These are phyloP conservation scores for Diplodia mutila DNA, from an alignment of 2,329 filamentous ascomycete species.

Conservation along the genomic window DNA sequence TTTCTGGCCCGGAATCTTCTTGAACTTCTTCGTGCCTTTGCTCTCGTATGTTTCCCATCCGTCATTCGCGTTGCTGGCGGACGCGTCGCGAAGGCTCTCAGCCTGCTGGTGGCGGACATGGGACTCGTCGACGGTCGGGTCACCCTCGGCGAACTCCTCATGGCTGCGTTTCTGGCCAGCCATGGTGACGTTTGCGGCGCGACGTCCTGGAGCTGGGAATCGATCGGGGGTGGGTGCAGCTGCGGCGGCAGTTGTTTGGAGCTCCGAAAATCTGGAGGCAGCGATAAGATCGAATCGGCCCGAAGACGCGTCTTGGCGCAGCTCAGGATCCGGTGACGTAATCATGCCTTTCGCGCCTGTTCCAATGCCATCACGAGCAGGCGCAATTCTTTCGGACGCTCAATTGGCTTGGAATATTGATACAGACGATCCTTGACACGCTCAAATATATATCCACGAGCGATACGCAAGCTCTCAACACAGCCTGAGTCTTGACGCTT, in stretches of 20 bases:
- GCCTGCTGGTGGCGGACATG: not conserved
- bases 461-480: not conserved
- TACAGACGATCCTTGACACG: not conserved
- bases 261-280: conserved; percentile 22
- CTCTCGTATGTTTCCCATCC: conserved; percentile 35
- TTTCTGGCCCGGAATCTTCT: conserved; percentile 40
- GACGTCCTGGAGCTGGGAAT: not conserved
- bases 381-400: not conserved
- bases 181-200: not conserved
- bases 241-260: conserved; percentile 5
- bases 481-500: not conserved
- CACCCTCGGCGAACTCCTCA: conserved; percentile 19
- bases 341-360: not conserved
- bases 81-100: not conserved
- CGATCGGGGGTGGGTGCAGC: not conserved
- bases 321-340: not conserved
- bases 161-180: conserved; percentile 24
- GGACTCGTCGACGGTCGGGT: not conserved
- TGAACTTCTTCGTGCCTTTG: conserved; percentile 29
- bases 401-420: not conserved
- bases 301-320: conserved; percentile 1
- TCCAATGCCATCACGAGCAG: not conserved
- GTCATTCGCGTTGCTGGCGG: conserved; percentile 24
- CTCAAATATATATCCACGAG: not conserved
- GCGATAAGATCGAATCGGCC: conserved; percentile 13